phyloP scores from a whole-genome alignment of 2,329 filamentous ascomycete genomes.

The Arthrobotrys sinensis region DNA sequence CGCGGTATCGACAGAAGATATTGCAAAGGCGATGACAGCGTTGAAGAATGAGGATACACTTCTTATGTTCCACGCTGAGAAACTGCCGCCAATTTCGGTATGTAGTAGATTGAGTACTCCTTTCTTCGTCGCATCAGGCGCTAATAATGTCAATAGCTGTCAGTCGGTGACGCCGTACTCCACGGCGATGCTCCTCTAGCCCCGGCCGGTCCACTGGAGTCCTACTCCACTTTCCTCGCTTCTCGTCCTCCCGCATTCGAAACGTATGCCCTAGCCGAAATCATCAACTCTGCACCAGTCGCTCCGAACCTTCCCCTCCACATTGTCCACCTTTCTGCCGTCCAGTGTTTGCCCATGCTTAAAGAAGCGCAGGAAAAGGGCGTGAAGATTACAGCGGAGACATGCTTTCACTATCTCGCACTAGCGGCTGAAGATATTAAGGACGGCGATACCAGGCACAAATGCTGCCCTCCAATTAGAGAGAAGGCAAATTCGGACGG shows the following conservation, averaged over 20 bases:
- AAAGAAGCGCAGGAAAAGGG: slow-evolving; percentile 80
- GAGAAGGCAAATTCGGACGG: slow-evolving; percentile 84
- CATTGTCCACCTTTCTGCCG: slow-evolving; percentile 93
- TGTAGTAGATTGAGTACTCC: not conserved
- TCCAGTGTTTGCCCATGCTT: slow-evolving; percentile 86
- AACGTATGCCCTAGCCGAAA: slow-evolving; percentile 89
- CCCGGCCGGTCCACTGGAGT: slow-evolving; percentile 79
- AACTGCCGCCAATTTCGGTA: slow-evolving; percentile 85
- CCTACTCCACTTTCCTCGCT: slow-evolving; percentile 91
- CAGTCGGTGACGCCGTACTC: slow-evolving; percentile 83
- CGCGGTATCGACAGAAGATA: slow-evolving; percentile 84
- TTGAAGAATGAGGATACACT: slow-evolving; percentile 82
- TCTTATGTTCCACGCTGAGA: slow-evolving; percentile 99
- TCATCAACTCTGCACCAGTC: slow-evolving; percentile 83
- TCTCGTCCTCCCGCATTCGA: slow-evolving; percentile 92
- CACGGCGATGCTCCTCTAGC: slow-evolving; percentile 78
- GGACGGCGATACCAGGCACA: slow-evolving; percentile 90
- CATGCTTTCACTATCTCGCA: slow-evolving; percentile 94
- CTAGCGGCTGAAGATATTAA: slow-evolving; percentile 85
- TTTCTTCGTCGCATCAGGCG: too few species aligned
- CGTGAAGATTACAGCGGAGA: slow-evolving; percentile 91
- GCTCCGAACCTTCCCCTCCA: slow-evolving; percentile 89
- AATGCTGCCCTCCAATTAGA: slow-evolving; percentile 94
- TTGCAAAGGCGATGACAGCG: slow-evolving; percentile 83
- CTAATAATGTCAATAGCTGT: slow-evolving; percentile 68